Conservation (phyloP, 2,329 filamentous ascomycete genomes). For the Aspergillus fischeri region DNA sequence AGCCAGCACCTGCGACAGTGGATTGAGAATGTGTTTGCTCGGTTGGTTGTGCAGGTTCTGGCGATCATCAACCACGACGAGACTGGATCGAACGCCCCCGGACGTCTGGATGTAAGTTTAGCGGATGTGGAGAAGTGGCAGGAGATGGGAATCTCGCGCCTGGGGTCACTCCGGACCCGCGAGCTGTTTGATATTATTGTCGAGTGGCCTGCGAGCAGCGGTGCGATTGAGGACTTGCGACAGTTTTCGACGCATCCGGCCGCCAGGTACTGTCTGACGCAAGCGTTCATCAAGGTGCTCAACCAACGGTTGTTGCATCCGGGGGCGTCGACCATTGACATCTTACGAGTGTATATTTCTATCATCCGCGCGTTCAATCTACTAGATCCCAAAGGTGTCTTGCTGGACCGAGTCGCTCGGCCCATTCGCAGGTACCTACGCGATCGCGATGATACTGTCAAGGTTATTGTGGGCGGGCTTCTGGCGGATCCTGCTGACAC, state of each 20-base stretch:
- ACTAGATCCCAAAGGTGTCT: constrained; percentile 61
- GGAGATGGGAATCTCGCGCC: constrained; percentile 50
- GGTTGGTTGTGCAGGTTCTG: constrained; percentile 49
- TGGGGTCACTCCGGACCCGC: constrained; percentile 53
- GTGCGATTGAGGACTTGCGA: constrained; percentile 59
- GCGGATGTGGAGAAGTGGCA: constrained; percentile 51
- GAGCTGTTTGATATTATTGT: constrained; percentile 61
- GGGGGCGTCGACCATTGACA: constrained; percentile 62
- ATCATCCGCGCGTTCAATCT: constrained; percentile 62
- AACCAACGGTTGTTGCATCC: constrained; percentile 56
- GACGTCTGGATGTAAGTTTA: constrained; percentile 32
- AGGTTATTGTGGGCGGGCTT: constrained; percentile 61
- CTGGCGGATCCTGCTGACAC: constrained; percentile 51
- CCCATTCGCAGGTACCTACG: constrained; percentile 61
- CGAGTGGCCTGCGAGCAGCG: constrained; percentile 55
- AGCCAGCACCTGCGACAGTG: constrained; percentile 51
- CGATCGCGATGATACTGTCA: constrained; percentile 62
- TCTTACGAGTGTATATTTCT: constrained; percentile 64
- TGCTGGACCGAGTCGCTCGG: constrained; percentile 63
- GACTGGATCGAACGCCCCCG: constrained; percentile 17
- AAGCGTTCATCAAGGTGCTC: constrained; percentile 51
- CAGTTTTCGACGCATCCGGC: constrained; percentile 51
- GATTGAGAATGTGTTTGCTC: constrained; percentile 53
- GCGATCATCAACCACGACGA: constrained; percentile 33
- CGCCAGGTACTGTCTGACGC: constrained; percentile 53